phyloP scores from a whole-genome alignment of 768 basidiomycete species.

The Russula dissimulans region DNA sequence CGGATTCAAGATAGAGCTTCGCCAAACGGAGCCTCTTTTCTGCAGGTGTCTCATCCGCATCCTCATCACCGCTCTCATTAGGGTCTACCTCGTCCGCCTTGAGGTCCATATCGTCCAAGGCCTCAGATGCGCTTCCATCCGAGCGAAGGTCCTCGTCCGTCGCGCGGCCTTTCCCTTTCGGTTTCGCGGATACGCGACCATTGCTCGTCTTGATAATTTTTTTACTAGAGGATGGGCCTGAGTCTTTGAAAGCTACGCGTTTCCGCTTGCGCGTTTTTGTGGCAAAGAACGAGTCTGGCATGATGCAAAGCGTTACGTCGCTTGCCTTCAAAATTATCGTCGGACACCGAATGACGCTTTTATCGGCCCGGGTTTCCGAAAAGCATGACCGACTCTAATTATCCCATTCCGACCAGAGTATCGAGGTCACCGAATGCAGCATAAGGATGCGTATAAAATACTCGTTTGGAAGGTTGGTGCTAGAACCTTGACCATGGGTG shows the following conservation, averaged over 20 bases:
- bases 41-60: constrained; percentile 83
- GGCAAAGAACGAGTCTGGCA: constrained; percentile 83
- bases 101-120: constrained; percentile 70
- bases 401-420: constrained; percentile 53
- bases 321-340: not conserved
- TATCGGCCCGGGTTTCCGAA: no score
- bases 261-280: constrained; percentile 57
- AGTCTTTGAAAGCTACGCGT: constrained; percentile 32
- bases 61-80: constrained; percentile 69
- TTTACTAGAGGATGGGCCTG: constrained; percentile 26
- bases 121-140: constrained; percentile 40
- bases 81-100: constrained; percentile 43
- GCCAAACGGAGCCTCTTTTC: constrained; percentile 89
- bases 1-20: constrained; percentile 78
- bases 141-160: constrained; percentile 60
- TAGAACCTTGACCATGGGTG: no score
- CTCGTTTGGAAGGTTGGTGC: no score
- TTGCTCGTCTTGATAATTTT: constrained; percentile 25
- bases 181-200: constrained; percentile 14
- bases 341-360: not conserved
- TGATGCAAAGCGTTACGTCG: constrained; percentile 23
- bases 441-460: constrained; percentile 61
- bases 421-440: constrained; percentile 54
- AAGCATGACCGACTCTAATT: constrained; percentile 35
- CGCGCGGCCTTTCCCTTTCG: constrained; percentile 21